phyloP scores from a whole-genome alignment of 179 eudicot genomes.

The Beta lomatogona region DNA sequence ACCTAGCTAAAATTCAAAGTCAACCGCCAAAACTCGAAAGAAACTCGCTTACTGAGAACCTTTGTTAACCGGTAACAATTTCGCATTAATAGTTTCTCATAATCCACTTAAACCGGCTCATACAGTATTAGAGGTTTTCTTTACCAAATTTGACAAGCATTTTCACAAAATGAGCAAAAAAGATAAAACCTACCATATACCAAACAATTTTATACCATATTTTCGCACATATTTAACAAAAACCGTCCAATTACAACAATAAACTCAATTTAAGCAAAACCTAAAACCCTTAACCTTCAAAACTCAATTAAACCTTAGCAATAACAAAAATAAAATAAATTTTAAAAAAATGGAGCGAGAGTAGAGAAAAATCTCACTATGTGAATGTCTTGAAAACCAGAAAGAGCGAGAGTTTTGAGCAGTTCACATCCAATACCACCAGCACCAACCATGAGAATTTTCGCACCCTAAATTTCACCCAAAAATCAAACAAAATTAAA shows the following conservation, averaged over 20 bases:
- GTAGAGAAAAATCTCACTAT: constrained; percentile 50
- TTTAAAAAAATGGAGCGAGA: not conserved
- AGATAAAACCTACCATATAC: not conserved
- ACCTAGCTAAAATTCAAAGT: not conserved
- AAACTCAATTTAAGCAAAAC: constrained; percentile 17
- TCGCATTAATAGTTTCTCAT: not conserved
- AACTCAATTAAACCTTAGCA: not conserved
- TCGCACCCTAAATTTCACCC: constrained; percentile 57
- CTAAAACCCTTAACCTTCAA: constrained; percentile 21
- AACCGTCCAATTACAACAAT: not conserved
- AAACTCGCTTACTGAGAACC: not conserved
- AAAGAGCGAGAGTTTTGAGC: constrained; percentile 90
- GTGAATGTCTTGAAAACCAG: constrained; percentile 88
- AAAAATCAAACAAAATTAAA: not conserved
- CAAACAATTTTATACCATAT: not conserved
- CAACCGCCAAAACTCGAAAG: not conserved
- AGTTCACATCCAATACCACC: constrained; percentile 99
- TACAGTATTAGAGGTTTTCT: not conserved
- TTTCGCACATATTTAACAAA: not conserved
- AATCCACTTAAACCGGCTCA: not conserved
- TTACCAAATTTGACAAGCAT: not conserved
- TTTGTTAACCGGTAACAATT: not conserved
- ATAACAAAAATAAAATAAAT: not conserved
- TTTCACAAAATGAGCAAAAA: not conserved
- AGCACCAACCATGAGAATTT: constrained; percentile 96